Percentiles rank a stretch among this genome's conserved stretches.
Evolutionary conservation across 2,329 filamentous ascomycete genomes (phyloP).

Genomic region (Zymoseptoria tritici): DNA sequence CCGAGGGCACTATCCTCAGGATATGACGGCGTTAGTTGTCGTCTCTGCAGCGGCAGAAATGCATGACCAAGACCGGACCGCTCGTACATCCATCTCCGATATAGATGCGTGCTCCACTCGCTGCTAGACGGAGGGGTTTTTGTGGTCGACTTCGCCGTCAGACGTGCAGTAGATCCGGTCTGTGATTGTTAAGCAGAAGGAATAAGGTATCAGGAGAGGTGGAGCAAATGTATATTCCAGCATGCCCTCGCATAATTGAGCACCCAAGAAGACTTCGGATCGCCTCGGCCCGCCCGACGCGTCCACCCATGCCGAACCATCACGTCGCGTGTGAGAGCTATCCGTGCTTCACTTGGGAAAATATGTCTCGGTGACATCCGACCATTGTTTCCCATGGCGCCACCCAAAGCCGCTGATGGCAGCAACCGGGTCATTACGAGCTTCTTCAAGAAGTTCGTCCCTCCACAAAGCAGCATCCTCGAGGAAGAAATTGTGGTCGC

Average conservation of each 20-base stretch:
- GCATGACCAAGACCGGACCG: background rate
- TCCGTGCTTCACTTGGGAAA: background rate
- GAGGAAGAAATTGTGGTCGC: conserved; percentile 24
- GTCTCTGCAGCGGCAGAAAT: background rate
- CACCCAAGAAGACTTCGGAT: background rate
- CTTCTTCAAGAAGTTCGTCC: conserved; percentile 39
- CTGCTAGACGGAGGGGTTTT: background rate
- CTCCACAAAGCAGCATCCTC: conserved; percentile 19
- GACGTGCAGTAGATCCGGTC: background rate
- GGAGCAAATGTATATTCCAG: background rate
- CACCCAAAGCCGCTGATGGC: background rate
- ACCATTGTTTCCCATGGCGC: conserved; percentile 5
- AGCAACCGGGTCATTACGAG: conserved; percentile 31
- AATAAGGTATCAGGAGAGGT: background rate
- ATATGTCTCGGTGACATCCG: background rate
- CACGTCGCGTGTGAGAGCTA: background rate
- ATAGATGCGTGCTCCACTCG: background rate
- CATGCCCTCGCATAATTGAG: background rate
- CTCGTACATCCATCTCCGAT: background rate
- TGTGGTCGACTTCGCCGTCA: background rate
- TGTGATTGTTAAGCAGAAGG: background rate
- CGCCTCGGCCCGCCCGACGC: background rate
- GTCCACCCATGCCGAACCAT: background rate
- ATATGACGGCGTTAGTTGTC: background rate
- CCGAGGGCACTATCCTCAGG: background rate